phyloP scores from a whole-genome alignment of 2,329 filamentous ascomycete genomes.

The Xylariaceae sp. region DNA sequence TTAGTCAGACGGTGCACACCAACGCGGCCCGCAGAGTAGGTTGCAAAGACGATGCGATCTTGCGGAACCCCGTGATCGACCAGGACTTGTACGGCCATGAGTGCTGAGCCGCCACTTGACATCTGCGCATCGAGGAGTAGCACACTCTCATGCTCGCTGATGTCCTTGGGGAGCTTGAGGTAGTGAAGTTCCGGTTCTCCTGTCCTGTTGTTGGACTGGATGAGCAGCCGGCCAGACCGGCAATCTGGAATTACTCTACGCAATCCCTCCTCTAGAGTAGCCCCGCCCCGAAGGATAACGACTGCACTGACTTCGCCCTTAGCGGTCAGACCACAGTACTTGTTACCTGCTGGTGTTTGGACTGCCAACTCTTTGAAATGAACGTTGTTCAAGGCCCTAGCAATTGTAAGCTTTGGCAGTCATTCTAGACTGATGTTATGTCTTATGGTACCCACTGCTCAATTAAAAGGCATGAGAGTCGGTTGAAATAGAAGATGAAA shows the following conservation, averaged over 20 bases:
- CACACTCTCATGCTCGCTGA: conserved; percentile 72
- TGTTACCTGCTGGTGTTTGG: conserved; percentile 64
- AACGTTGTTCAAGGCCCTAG: conserved; percentile 71
- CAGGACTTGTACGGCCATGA: conserved; percentile 96
- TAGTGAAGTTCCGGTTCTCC: conserved; percentile 94
- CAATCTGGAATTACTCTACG: conserved; percentile 91
- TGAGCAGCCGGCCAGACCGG: conserved; percentile 80
- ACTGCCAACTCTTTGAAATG: conserved; percentile 62
- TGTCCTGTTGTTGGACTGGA: conserved; percentile 80
- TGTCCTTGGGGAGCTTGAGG: conserved; percentile 70
- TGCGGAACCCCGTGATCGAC: conserved; percentile 88
- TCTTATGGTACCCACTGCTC: conserved; percentile 54
- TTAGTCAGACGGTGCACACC: conserved; percentile 81
- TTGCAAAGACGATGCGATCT: conserved; percentile 84
- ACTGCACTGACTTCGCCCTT: conserved; percentile 79
- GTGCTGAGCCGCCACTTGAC: conserved; percentile 75
- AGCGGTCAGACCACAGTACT: conserved; percentile 67
- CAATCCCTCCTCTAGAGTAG: conserved; percentile 81
- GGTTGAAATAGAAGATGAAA: conserved; percentile 97
- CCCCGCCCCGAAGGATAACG: conserved; percentile 82
- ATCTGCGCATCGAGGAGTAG: conserved; percentile 91
- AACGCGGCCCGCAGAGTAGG: conserved; percentile 80
- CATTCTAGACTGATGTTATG: background rate
- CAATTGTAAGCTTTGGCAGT: background rate
- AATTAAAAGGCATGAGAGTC: conserved; percentile 77